These are phyloP conservation scores for Linnemannia hyalina DNA, from an alignment of 192 early-diverging fungal species.

Conservation along the genomic window DNA sequence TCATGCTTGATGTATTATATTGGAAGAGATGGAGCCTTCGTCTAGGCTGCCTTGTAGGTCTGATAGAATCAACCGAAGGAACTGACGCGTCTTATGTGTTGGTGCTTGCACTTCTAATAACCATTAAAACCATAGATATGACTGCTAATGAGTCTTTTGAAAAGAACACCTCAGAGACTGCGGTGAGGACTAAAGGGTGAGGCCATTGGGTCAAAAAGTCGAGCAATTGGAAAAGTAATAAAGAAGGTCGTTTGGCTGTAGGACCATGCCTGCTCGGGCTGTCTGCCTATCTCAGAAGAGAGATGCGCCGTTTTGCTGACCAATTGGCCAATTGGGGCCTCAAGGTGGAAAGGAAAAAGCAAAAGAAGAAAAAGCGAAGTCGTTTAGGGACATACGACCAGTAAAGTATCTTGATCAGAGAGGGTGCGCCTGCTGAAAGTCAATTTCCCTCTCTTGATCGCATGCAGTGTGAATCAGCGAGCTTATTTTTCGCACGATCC, in stretches of 20 bases:
- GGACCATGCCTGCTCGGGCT: neutral
- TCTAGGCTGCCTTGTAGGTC: neutral
- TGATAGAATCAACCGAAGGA: neutral
- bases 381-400: neutral
- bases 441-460: neutral
- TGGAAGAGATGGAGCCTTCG: neutral
- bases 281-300: neutral
- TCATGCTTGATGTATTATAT: neutral
- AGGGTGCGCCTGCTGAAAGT: neutral
- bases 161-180: neutral
- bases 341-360: too few relatives aligned
- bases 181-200: neutral
- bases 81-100: too few relatives aligned
- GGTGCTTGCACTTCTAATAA: too few relatives aligned
- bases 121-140: neutral
- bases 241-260: too few relatives aligned
- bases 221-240: neutral
- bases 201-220: neutral
- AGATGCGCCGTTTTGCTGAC: neutral
- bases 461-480: neutral
- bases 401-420: neutral
- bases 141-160: neutral
- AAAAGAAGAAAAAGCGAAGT: constrained; percentile 3
- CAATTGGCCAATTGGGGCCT: neutral
- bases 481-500: constrained; percentile 5